Evolutionary conservation across 768 basidiomycete genomes (phyloP), one percentile per base, ranked within the genome.

Genomic region (Naematelia encephala): DNA sequence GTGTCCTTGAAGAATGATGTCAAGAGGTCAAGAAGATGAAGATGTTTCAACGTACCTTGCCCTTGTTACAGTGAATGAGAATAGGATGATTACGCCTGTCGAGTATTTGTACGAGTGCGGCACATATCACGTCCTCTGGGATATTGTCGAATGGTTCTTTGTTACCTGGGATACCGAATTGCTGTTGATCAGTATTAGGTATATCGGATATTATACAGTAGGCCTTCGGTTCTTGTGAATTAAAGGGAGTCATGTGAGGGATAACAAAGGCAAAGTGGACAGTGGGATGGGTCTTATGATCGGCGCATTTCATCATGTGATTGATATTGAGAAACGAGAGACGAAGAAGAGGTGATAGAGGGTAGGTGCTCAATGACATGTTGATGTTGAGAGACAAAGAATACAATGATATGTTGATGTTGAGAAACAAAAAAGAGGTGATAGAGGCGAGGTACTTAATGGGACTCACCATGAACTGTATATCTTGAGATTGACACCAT

Each of bases 51-150:
- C 77, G 44, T 45, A 78, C 78, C 66, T 79, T 80, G 54, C 79
- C 79, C 65, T 79, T 79, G 65, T 80, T 80, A 67, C 79, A 80
- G 56, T 80, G 79, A 1, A 80, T 77, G 12, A 79, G 55, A 13
- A 79, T 61, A 1, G 78, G 78, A 45, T 78, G 77, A 62, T 80
- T 80, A 19, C 77, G 60, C 45, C 44, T 58, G 55, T 80, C 79
- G n/a, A 79, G 62, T 4, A 79, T 68, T 2, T 75, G 64, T 10
- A 72, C 66, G 19, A 80, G 64, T 0, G 79, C 79, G 1, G 69
- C 67, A 23, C 74, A 72, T 22, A 80, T 78, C 53, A 78, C 74
- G 52, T 78, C 76, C 34, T 77, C 77, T 4, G 76, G 78, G 48
- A 78, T 78, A 68, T 73, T 61, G 51, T 67, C 73, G 61, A 72